Evolutionary conservation across 2,329 filamentous ascomycete genomes (phyloP), one percentile per base, ranked within the genome.

Genomic region (Aureobasidium sp.): DNA sequence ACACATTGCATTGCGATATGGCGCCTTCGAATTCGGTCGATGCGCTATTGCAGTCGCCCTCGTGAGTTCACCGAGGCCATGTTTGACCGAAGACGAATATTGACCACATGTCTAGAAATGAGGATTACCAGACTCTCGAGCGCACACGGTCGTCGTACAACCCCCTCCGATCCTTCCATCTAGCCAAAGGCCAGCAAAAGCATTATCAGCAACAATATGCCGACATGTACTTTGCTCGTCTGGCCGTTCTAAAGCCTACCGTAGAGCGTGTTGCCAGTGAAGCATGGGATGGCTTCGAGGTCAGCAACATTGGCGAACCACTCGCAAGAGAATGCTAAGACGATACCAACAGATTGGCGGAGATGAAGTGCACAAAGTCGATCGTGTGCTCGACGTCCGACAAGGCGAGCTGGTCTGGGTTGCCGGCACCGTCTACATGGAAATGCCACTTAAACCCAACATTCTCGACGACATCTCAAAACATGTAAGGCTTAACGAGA

Each of bases 361-460:
- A 41, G 90, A 96, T 72, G 79, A 79, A 61, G 90, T 90, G 11
- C 83, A 82, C 67, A 85, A 82, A 66, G 91, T 95, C 16, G 90
- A 97, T 37, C 82, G 94, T 67, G 94, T 99, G 63, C 82, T 99
- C 32, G 93, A 99, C 75, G 94, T 99, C 57, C 86, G 93, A 64
- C 94, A 97, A 77, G 94, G 94, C 65, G 87, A 97, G 76, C 79
- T 97, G 39, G 97, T 93, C 77, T 99, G 93, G 91, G 89, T 99
- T 16, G 82, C 87, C 0, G 94, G 95, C 16, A 99, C 94, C 0
- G 85, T 97, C 36, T 99, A 96, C 74, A 96, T 97, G 88, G 91
- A 97, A 66, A 92, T 99, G 90, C 85, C 89, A 2, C 75, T 97
- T 69, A 99, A 99, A 77, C 94, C 95, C 1, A 96, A 95, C 71